Evolutionary conservation across 1,284 basidiomycete species (phyloP), one percentile per base, ranked within the genome.

Genomic region (Papiliotrema laurentii): DNA sequence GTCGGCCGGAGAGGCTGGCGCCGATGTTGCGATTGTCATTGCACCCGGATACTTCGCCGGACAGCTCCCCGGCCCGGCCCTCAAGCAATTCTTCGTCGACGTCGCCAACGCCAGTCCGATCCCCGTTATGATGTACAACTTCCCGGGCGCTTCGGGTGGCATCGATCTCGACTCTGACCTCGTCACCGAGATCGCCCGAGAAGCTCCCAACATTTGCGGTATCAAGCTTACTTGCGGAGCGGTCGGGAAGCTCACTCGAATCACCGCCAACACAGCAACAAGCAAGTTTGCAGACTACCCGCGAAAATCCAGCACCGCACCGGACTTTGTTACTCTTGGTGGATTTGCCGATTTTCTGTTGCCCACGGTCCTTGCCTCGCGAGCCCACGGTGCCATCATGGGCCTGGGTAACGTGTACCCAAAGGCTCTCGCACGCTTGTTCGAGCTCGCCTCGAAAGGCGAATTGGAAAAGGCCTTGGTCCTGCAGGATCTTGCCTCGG

Each of bases 41-140:
- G 63, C 73, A 5, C 86, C 86, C 59, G 89, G 89, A 41, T 93
- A 92, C 76, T 94, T 85, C 65, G 83, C 87, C 22, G 86, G 87
- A 6, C 85, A 79, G 5, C 76, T 91, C 58, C 75, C 77, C 37
- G 79, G 76, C 58, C 74, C 77, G 18, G 88, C 89, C 0, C 77
- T 93, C 60, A 87, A 86, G 73, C 79, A 80, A 5, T 92, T 85
- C 75, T 94, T 82, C 76, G 76, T 78, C 30, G 86, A 89, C 58
- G 82, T 92, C 24, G 77, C 86, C 16, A 78, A 82, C 59, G 84
- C 82, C 59, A 87, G 84, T 51, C 87, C 88, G 2, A 81, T 94
- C 52, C 90, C 90, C 4, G 81, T 93, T 50, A 84, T 94, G 67
- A 81, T 92, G 51, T 94, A 94, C 77, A 94, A 93, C 69, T 93